Conservation (phyloP, 768 basidiomycete genomes). For the Brasilioporus rufonigricans region DNA sequence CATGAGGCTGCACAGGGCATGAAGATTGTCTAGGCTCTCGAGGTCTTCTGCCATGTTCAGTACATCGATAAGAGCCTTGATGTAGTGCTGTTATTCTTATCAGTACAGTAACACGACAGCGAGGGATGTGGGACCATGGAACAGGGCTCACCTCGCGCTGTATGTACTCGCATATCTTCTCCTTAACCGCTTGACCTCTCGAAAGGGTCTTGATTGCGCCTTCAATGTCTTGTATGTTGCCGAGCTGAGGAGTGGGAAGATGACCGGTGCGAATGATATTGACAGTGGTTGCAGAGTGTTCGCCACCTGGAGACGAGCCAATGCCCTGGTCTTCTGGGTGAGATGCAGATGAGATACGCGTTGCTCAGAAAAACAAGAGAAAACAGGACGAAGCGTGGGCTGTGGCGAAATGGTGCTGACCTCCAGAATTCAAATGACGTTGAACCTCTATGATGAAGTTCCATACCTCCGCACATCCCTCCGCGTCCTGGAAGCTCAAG, state of each 20-base stretch:
- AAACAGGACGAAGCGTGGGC: conserved; percentile 9
- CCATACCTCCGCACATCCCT: conserved; percentile 97
- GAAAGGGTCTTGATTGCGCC: conserved; percentile 71
- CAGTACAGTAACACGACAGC: not conserved
- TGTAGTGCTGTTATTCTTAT: conserved; percentile 62
- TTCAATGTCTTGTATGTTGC: conserved; percentile 78
- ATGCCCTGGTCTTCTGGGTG: conserved; percentile 44
- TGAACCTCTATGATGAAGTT: conserved; percentile 93
- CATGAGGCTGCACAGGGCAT: conserved; percentile 88
- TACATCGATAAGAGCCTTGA: conserved; percentile 81
- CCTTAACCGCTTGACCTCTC: conserved; percentile 70
- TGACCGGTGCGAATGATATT: conserved; percentile 69
- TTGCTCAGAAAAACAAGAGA: conserved; percentile 15
- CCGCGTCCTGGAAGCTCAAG: conserved; percentile 93
- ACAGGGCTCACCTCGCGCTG: conserved; percentile 66
- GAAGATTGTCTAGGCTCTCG: conserved; percentile 86
- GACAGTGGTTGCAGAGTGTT: conserved; percentile 56
- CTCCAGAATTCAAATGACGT: conserved; percentile 67
- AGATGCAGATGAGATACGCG: conserved; percentile 12
- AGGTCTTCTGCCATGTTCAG: conserved; percentile 89
- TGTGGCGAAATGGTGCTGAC: conserved; percentile 40
- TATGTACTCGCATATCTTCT: conserved; percentile 88
- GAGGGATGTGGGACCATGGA: not conserved
- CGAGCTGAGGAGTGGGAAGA: conserved; percentile 72
- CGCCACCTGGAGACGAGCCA: conserved; percentile 60